These are phyloP conservation scores for Fusarium sp. DNA, from an alignment of 2,329 filamentous ascomycete genomes.

Conservation along the genomic window DNA sequence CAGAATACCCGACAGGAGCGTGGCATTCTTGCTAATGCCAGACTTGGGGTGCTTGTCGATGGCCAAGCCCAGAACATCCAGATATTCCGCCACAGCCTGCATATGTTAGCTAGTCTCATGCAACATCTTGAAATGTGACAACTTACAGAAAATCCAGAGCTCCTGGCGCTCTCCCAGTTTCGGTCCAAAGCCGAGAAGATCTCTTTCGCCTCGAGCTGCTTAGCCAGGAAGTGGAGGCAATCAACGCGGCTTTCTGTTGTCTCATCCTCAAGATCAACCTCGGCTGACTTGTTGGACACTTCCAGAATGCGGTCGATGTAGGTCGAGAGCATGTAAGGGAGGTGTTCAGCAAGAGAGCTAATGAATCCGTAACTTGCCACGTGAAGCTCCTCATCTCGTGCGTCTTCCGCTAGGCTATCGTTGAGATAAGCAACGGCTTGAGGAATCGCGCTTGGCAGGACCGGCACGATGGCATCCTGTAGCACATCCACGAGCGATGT, in stretches of 20 bases:
- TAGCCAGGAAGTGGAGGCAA: constrained; percentile 80
- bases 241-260: constrained; percentile 74
- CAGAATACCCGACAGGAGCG: constrained; percentile 75
- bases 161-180: constrained; percentile 76
- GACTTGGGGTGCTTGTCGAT: constrained; percentile 85
- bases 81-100: constrained; percentile 75
- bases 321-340: constrained; percentile 89
- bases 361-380: constrained; percentile 87
- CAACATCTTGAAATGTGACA: constrained; percentile 8
- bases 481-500: constrained; percentile 91
- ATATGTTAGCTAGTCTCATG: constrained; percentile 47
- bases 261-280: constrained; percentile 69
- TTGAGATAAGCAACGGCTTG: constrained; percentile 79
- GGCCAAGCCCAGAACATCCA: constrained; percentile 76
- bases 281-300: constrained; percentile 79
- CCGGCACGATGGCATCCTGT: constrained; percentile 84
- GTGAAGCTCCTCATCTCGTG: constrained; percentile 74
- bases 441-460: constrained; percentile 81
- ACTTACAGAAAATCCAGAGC: constrained; percentile 72
- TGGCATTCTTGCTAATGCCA: constrained; percentile 79
- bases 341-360: constrained; percentile 80
- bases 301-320: constrained; percentile 79
- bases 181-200: constrained; percentile 79
- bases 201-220: constrained; percentile 81
- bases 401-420: constrained; percentile 66